Evolutionary conservation across 129 eudicot genomes (phyloP), one percentile per base, ranked within the genome.

Genomic region (Flaveria linearis): DNA sequence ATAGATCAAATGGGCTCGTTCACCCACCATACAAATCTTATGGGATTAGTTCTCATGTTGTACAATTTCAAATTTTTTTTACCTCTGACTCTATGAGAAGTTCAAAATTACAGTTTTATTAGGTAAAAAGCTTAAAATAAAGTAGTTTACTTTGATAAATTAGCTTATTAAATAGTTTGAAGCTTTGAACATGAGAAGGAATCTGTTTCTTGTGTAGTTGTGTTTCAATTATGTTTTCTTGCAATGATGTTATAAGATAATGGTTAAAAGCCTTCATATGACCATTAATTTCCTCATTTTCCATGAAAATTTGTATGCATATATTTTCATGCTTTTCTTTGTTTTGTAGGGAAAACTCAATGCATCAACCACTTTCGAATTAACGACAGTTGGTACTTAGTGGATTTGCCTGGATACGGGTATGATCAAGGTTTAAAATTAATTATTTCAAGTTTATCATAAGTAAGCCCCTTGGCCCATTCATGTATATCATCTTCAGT

Each of bases 351-450:
- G 55, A 94, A 94, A 74, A 94, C 98, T 74, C 98, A 91, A 80
- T 94, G 98, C 82, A 94, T 94, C 90, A 94, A 94, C 85, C 98
- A 94, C 84, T 94, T 94, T 66, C 90, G 88, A 39, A 84, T 94
- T 13, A 91, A 94, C 69, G 96, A 89, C 76, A 91, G 97, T 84
- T 94, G 98, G 98, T 91, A 84, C 82, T 86, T 94, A 53, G 98
- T 91, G 62, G 97, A 94, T 83, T 84, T 94, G 74, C 98, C 98
- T 63, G 97, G 96, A 84, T 94, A 87, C 26, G 98, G 97, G 98
- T 94, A 91, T 42, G 76, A 4, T 53, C 77, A 46, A 26, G 4
- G 6, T 13, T 61, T 61, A 25, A 60, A 23, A 0, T 61, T 50
- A 18, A 3, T n/a, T 22, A 22, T 33, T 28, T 7, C 66, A 55